phyloP scores from a whole-genome alignment of 495 filamentous ascomycete species.

The Aspergillus steynii region DNA sequence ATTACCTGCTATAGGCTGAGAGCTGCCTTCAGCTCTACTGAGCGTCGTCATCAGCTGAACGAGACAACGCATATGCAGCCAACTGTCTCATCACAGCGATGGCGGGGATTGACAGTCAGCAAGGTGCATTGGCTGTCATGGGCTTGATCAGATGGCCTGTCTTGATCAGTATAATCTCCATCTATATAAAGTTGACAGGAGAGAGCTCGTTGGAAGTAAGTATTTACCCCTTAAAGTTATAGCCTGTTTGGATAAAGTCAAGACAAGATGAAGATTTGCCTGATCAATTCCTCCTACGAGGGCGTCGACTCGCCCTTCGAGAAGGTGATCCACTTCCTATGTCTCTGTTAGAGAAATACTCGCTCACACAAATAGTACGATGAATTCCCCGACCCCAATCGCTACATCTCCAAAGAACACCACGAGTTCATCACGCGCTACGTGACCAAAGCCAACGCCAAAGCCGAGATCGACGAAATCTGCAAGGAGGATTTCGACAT shows the following conservation, averaged over 20 bases:
- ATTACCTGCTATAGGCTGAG: no score
- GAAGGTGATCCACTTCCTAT: background rate
- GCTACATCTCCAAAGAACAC: background rate
- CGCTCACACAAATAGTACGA: background rate
- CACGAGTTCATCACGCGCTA: background rate
- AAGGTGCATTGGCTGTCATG: no score
- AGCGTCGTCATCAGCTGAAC: no score
- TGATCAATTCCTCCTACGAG: background rate
- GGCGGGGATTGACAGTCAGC: no score
- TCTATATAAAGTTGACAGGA: no score
- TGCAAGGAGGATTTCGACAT: conserved; percentile 4
- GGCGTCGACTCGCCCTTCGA: background rate
- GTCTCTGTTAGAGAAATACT: background rate
- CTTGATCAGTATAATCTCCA: no score
- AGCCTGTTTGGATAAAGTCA: background rate
- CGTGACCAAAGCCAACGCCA: background rate
- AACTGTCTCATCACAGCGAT: no score
- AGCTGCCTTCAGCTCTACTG: no score
- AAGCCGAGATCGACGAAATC: conserved; percentile 5
- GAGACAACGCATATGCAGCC: no score
- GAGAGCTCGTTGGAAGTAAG: no score
- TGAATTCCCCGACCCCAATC: background rate
- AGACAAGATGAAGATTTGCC: background rate
- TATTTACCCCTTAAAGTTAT: no score
- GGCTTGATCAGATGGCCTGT: no score